phyloP scores from a whole-genome alignment of 331 rosid species.

The Erythrophleum ivorense region DNA sequence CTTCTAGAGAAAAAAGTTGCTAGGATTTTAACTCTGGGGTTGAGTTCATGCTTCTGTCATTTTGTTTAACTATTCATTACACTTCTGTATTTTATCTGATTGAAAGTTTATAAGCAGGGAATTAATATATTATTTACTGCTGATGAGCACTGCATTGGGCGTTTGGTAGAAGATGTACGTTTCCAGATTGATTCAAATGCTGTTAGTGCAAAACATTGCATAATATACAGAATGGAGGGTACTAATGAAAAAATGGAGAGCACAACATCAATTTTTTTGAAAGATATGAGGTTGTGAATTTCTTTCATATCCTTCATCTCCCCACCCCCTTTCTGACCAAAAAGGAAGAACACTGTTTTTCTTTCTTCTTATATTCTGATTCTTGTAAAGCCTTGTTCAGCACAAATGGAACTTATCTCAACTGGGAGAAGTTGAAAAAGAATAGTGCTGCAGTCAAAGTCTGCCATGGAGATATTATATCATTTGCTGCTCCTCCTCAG shows the following conservation, averaged over 20 bases:
- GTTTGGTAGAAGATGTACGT: constrained; percentile 63
- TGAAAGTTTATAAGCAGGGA: constrained; percentile 61
- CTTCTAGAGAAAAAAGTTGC: background rate
- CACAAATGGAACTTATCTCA: constrained; percentile 88
- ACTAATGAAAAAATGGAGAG: constrained; percentile 52
- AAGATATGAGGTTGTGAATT: constrained; percentile 76
- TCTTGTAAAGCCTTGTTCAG: constrained; percentile 53
- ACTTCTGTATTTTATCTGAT: constrained; percentile 15
- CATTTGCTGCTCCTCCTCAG: constrained; percentile 91
- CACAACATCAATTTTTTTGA: constrained; percentile 57
- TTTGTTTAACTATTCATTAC: background rate
- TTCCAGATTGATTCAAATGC: constrained; percentile 77
- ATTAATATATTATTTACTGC: constrained; percentile 71
- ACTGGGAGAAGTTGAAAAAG: constrained; percentile 78
- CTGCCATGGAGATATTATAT: constrained; percentile 84
- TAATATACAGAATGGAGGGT: constrained; percentile 58
- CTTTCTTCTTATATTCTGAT: constrained; percentile 7
- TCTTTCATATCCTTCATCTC: constrained; percentile 13
- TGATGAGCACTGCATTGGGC: constrained; percentile 80
- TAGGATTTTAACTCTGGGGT: background rate
- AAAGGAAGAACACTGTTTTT: background rate
- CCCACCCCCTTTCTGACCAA: background rate
- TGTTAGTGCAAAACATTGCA: constrained; percentile 82
- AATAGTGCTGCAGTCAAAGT: constrained; percentile 66
- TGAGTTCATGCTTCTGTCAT: background rate